phyloP scores from a whole-genome alignment of 208 protist genomes.

The Crithidia fasciculata region DNA sequence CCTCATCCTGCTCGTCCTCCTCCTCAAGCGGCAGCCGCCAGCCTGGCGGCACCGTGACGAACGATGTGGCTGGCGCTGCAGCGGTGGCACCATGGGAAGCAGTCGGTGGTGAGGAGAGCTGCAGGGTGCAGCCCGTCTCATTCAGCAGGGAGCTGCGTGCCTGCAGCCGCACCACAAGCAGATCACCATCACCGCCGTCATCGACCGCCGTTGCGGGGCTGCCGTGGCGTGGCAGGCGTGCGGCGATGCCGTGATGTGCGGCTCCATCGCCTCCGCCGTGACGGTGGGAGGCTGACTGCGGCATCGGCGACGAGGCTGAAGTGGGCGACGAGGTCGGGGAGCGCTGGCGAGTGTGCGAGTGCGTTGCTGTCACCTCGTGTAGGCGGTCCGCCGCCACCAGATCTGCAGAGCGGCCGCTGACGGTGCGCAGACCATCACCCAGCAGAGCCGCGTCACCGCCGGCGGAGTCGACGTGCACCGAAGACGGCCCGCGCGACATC shows the following conservation, averaged over 20 bases:
- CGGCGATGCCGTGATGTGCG: background rate
- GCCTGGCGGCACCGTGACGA: conserved; percentile 26
- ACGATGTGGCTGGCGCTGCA: background rate
- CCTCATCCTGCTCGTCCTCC: conserved; percentile 23
- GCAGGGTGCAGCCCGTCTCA: conserved; percentile 48
- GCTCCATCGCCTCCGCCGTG: background rate
- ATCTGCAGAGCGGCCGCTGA: background rate
- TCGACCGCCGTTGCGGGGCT: conserved; percentile 1
- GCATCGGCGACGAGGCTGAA: background rate
- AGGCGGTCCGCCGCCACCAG: background rate
- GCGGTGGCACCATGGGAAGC: background rate
- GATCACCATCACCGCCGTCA: conserved; percentile 19
- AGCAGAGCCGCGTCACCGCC: background rate
- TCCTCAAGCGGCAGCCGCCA: conserved; percentile 35
- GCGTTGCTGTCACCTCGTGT: background rate
- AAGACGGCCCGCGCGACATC: conserved; percentile 7
- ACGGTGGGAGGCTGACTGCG: background rate
- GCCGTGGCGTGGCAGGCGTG: background rate
- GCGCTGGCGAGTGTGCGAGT: background rate
- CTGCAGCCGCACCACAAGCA: conserved; percentile 64
- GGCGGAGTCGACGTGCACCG: conserved; percentile 8
- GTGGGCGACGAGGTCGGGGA: background rate
- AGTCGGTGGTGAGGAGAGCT: conserved; percentile 19
- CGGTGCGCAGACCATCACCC: background rate
- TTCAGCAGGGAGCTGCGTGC: conserved; percentile 56